Evolutionary conservation across 257 asterid genomes (phyloP).

Genomic region (Apocynum venetum): DNA sequence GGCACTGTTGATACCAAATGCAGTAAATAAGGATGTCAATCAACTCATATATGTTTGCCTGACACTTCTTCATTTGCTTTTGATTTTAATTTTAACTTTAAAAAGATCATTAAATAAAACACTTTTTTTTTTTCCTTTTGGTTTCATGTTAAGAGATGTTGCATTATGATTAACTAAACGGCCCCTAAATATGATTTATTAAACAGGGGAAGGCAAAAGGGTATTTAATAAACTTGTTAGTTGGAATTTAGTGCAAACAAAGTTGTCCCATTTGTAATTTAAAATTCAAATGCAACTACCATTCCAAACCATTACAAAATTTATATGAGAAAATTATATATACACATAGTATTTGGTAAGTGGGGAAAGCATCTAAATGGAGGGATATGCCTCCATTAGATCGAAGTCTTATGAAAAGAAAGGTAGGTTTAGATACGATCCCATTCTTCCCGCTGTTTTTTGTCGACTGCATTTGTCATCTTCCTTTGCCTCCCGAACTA

Average conservation of each 20-base stretch:
- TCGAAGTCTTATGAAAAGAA: neutral
- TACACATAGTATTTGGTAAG: neutral
- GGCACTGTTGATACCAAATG: too few relatives aligned
- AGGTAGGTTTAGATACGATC: slow-evolving; percentile 4
- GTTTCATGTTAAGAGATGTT: too few relatives aligned
- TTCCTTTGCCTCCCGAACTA: slow-evolving; percentile 9
- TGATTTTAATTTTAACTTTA: too few relatives aligned
- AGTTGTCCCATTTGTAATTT: neutral
- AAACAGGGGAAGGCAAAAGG: neutral
- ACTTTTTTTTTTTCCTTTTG: too few relatives aligned
- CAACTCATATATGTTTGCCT: too few relatives aligned
- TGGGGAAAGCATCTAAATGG: neutral
- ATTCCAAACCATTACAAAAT: neutral
- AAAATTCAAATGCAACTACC: neutral
- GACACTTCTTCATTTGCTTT: too few relatives aligned
- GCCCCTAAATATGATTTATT: too few relatives aligned
- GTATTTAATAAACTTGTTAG: neutral
- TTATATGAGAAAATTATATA: neutral
- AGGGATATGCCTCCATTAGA: neutral
- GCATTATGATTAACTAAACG: too few relatives aligned
- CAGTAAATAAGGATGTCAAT: too few relatives aligned
- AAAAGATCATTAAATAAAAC: too few relatives aligned
- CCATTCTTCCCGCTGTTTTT: slow-evolving; percentile 5
- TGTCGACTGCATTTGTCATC: slow-evolving; percentile 10
- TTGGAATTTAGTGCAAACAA: neutral